Conservation (phyloP, 2,329 filamentous ascomycete species). For the Trichoderma lentiforme region DNA sequence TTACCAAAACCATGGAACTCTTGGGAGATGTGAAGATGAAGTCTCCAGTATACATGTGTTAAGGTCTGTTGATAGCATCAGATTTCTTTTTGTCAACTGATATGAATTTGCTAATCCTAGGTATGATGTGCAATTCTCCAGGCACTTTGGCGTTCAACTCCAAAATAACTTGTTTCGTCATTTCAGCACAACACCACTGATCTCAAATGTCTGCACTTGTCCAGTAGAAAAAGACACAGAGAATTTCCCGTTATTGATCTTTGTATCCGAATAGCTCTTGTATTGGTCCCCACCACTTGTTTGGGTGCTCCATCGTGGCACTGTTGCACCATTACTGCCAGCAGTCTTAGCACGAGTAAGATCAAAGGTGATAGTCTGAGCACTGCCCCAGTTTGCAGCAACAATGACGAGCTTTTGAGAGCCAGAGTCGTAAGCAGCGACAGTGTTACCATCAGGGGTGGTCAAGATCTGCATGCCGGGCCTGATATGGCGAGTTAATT, state of each 20-base stretch:
- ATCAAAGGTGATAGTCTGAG: background rate
- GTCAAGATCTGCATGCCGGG: conserved; percentile 4
- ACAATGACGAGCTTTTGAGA: conserved; percentile 7
- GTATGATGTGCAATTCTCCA: background rate
- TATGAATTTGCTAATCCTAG: background rate
- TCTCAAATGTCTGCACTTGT: conserved; percentile 8
- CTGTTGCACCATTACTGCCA: background rate
- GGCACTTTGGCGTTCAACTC: background rate
- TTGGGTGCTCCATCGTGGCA: conserved; percentile 9
- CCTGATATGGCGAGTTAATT: conserved; percentile 1
- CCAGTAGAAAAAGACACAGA: background rate
- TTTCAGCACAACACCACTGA: background rate
- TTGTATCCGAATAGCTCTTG: background rate
- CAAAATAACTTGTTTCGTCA: background rate
- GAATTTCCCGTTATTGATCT: background rate
- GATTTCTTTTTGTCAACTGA: background rate
- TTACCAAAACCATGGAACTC: too few species aligned
- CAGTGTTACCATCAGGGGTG: background rate
- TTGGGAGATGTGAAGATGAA: background rate
- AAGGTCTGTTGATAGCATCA: background rate
- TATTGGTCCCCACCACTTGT: background rate
- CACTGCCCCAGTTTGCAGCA: background rate
- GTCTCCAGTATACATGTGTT: background rate
- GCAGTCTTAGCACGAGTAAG: background rate
- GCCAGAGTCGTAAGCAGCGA: background rate